phyloP scores from a whole-genome alignment of 345 rosid genomes.

The Salix viminalis region DNA sequence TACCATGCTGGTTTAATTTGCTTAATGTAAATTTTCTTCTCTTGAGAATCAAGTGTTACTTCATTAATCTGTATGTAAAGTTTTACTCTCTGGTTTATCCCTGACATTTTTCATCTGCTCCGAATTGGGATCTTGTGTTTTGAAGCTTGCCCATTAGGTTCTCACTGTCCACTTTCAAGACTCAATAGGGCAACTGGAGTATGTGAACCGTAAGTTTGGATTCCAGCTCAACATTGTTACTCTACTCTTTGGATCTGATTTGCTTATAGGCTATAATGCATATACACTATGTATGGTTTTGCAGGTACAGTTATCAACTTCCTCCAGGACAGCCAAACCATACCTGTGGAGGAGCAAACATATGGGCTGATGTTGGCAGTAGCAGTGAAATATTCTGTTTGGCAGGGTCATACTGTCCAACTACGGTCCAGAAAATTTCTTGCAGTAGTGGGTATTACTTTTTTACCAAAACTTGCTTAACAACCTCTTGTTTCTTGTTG shows the following conservation, averaged over 20 bases:
- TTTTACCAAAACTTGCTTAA: not conserved
- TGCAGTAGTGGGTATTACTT: conserved; percentile 84
- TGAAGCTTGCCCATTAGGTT: conserved; percentile 71
- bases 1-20: not conserved
- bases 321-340: conserved; percentile 69
- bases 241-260: not conserved
- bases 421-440: conserved; percentile 46
- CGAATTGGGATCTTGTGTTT: conserved; percentile 9
- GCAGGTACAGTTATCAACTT: conserved; percentile 77
- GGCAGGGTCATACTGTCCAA: conserved; percentile 83
- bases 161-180: conserved; percentile 56
- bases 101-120: conserved; percentile 2
- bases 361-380: conserved; percentile 73
- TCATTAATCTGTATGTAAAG: not conserved
- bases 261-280: not conserved
- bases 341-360: conserved; percentile 91
- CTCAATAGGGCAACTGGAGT: conserved; percentile 44
- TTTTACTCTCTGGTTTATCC: not conserved
- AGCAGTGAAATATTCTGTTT: conserved; percentile 78
- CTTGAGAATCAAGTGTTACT: not conserved
- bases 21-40: not conserved
- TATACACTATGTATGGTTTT: conserved; percentile 2
- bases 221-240: conserved; percentile 2
- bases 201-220: conserved; percentile 63
- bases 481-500: not conserved